A percentile compares a stretch with the other conserved stretches of the same genome.
phyloP scores from a whole-genome alignment of 805 yeast genomes.

The Metschnikowia rubicola region DNA sequence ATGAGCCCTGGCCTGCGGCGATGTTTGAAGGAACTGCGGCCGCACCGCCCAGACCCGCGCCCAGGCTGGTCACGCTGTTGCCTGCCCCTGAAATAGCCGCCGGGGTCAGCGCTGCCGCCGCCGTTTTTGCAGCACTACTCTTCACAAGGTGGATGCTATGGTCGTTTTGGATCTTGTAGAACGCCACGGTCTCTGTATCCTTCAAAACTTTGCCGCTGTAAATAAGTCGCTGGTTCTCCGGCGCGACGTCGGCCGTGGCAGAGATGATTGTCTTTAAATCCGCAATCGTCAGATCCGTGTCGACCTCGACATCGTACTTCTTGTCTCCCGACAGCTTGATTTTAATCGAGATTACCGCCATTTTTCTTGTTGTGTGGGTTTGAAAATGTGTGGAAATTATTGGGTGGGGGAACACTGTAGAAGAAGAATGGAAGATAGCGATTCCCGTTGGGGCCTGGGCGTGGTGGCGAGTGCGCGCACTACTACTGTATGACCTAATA shows the following conservation, averaged over 20 bases:
- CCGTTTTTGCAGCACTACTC: conserved; percentile 43
- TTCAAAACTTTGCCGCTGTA: conserved; percentile 92
- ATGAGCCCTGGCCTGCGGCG: conserved; percentile 84
- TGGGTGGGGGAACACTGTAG: too few species aligned
- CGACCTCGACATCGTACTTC: conserved; percentile 64
- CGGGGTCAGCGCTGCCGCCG: conserved; percentile 19
- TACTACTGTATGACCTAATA: too few species aligned
- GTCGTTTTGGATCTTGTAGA: conserved; percentile 80
- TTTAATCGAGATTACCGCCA: conserved; percentile 30
- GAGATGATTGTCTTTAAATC: conserved; percentile 69
- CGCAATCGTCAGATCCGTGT: conserved; percentile 52
- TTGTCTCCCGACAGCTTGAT: conserved; percentile 66
- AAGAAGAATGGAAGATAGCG: too few species aligned
- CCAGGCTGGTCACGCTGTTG: conserved; percentile 17
- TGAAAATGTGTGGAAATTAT: too few species aligned
- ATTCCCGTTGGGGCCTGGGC: too few species aligned
- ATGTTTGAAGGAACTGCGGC: conserved; percentile 67
- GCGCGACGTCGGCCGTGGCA: conserved; percentile 60
- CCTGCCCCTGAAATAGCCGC: conserved; percentile 12
- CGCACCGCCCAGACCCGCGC: conserved; percentile 10
- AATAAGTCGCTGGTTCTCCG: conserved; percentile 80
- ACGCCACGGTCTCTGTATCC: conserved; percentile 68
- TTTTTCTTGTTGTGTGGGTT: conserved; percentile 1
- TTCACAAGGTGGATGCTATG: conserved; percentile 88
- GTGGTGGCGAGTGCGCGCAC: too few species aligned